Percentiles rank a stretch among this genome's conserved stretches.
Conservation (phyloP, 2,329 filamentous ascomycete genomes). For the Fusarium chaquense region DNA sequence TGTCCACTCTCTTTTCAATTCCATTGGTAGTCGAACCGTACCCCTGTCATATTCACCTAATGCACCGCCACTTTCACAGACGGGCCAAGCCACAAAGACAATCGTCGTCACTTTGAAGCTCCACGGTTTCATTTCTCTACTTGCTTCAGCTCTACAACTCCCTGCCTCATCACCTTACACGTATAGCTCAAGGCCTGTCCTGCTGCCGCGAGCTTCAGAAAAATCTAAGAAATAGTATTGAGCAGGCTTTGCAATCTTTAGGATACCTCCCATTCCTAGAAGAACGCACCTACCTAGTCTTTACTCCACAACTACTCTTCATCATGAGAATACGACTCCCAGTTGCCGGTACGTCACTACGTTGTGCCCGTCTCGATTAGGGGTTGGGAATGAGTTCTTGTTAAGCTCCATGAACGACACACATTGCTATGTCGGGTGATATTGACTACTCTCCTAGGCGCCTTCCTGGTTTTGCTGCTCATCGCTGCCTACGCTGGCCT, state of each 20-base stretch:
- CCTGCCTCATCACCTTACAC: conserved; percentile 26
- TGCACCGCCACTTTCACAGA: conserved; percentile 33
- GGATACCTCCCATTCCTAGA: not conserved
- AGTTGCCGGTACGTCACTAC: conserved; percentile 78
- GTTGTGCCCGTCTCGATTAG: conserved; percentile 5
- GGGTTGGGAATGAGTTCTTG: not conserved
- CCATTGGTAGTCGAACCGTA: conserved; percentile 7
- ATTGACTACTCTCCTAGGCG: conserved; percentile 61
- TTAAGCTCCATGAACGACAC: not conserved
- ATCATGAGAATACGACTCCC: conserved; percentile 87
- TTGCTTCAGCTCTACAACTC: conserved; percentile 23
- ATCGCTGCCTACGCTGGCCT: conserved; percentile 85
- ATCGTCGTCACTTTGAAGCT: conserved; percentile 29
- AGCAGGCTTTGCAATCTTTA: not conserved
- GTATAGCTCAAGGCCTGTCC: conserved; percentile 20
- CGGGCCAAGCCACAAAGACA: conserved; percentile 30
- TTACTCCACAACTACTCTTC: conserved; percentile 9
- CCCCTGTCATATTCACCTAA: conserved; percentile 19
- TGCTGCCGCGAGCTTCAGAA: not conserved
- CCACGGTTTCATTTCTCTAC: conserved; percentile 24
- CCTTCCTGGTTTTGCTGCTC: conserved; percentile 77
- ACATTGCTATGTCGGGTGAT: not conserved
- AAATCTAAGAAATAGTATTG: not conserved
- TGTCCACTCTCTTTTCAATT: conserved; percentile 21
- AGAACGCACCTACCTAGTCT: not conserved